Evolutionary conservation across 2,329 filamentous ascomycete genomes (phyloP).

Genomic region (Fusarium albidum): DNA sequence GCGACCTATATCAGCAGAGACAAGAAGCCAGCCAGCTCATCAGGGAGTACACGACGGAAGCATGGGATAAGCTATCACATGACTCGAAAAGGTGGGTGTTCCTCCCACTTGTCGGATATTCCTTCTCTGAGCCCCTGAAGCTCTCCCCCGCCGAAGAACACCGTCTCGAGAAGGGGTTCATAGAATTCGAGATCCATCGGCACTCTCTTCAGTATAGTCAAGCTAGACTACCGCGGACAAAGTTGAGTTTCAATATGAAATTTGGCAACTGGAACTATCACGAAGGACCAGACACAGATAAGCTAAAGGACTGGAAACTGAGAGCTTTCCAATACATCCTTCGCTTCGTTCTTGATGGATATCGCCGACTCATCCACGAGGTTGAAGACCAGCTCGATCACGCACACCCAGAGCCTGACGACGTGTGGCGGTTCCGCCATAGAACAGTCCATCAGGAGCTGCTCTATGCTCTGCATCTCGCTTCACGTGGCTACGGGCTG

Average conservation of each 20-base stretch:
- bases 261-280: not conserved
- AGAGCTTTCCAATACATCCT: constrained; percentile 8
- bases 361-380: constrained; percentile 9
- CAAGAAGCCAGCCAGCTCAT: constrained; percentile 5
- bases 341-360: constrained; percentile 7
- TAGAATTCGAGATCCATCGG: constrained; percentile 4
- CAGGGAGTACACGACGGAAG: constrained; percentile 5
- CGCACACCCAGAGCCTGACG: not conserved
- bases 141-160: constrained; percentile 1
- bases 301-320: constrained; percentile 4
- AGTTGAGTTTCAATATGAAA: not conserved
- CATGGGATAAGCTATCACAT: constrained; percentile 8
- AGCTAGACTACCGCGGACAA: not conserved
- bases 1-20: constrained; percentile 8
- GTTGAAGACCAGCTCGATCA: constrained; percentile 6
- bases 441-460: constrained; percentile 7
- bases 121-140: not conserved
- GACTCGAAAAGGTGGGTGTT: not conserved
- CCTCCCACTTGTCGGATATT: no score
- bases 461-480: constrained; percentile 5
- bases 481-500: constrained; percentile 2
- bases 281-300: not conserved
- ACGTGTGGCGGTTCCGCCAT: not conserved
- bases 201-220: constrained; percentile 9
- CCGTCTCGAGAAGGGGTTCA: constrained; percentile 4